phyloP scores from a whole-genome alignment of 2,329 filamentous ascomycete species.

The Bipolaris sorokiniana region DNA sequence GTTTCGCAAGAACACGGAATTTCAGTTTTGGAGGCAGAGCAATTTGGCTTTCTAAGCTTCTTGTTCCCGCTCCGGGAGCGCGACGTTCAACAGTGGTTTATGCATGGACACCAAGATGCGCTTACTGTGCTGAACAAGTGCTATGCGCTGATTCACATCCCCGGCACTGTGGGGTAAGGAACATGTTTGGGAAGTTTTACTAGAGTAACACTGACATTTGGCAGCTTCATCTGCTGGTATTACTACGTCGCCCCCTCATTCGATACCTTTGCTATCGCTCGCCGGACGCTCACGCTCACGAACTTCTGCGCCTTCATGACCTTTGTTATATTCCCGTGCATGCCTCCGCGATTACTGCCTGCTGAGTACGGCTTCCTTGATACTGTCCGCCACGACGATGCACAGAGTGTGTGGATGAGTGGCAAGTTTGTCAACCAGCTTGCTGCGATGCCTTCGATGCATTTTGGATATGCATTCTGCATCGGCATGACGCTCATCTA shows the following conservation, averaged over 20 bases:
- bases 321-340: constrained; percentile 61
- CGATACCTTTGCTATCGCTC: constrained; percentile 52
- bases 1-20: constrained; percentile 63
- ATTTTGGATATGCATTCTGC: constrained; percentile 62
- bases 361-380: constrained; percentile 55
- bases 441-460: constrained; percentile 58
- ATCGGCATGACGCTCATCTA: constrained; percentile 61
- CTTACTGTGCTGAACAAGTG: constrained; percentile 64
- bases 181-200: neutral
- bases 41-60: constrained; percentile 57
- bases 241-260: constrained; percentile 64
- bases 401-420: constrained; percentile 55
- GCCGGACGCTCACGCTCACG: constrained; percentile 57
- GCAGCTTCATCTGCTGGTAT: constrained; percentile 68
- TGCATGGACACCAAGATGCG: constrained; percentile 59
- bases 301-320: constrained; percentile 61
- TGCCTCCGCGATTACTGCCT: constrained; percentile 58
- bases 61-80: constrained; percentile 61
- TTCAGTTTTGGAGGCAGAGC: constrained; percentile 62
- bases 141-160: constrained; percentile 66
- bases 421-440: constrained; percentile 56
- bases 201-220: constrained; percentile 20
- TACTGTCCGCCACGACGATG: constrained; percentile 56
- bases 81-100: constrained; percentile 63
- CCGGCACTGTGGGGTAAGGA: constrained; percentile 63